These are phyloP conservation scores for Neurospora africana DNA, from an alignment of 495 filamentous ascomycete species.

Conservation along the genomic window DNA sequence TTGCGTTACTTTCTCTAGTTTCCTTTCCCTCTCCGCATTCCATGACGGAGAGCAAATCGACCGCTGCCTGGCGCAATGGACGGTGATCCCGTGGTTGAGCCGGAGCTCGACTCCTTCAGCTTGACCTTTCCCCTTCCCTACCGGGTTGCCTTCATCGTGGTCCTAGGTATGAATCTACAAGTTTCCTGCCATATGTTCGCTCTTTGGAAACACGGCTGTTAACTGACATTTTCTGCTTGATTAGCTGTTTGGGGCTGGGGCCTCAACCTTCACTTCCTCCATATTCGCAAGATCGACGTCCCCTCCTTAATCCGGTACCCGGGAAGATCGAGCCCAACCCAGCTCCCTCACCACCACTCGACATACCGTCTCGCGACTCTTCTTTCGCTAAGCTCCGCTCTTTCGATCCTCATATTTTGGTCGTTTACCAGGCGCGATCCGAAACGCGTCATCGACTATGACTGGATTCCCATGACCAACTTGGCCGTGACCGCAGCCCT, in stretches of 20 bases:
- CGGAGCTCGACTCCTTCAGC: conserved; percentile 76
- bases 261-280: conserved; percentile 72
- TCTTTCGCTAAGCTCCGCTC: conserved; percentile 54
- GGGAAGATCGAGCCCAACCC: conserved; percentile 48
- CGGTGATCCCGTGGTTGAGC: conserved; percentile 68
- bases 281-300: conserved; percentile 66
- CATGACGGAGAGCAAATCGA: conserved; percentile 13
- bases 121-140: conserved; percentile 76
- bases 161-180: conserved; percentile 52
- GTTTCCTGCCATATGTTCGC: background rate
- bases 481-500: conserved; percentile 57
- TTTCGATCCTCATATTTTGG: conserved; percentile 77
- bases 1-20: conserved; percentile 10
- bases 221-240: conserved; percentile 10
- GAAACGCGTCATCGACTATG: conserved; percentile 57
- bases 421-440: conserved; percentile 56
- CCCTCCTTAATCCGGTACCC: conserved; percentile 73
- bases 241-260: conserved; percentile 88
- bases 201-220: background rate
- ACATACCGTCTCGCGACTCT: conserved; percentile 73
- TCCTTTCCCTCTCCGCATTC: conserved; percentile 4
- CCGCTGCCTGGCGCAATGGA: conserved; percentile 49
- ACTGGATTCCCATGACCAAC: conserved; percentile 72
- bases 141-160: conserved; percentile 66
- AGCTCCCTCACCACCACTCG: conserved; percentile 63